Evolutionary conservation across 352 stramenopile genomes (phyloP), one percentile per base, ranked within the genome.

Genomic region (Thraustotheca clavata): DNA sequence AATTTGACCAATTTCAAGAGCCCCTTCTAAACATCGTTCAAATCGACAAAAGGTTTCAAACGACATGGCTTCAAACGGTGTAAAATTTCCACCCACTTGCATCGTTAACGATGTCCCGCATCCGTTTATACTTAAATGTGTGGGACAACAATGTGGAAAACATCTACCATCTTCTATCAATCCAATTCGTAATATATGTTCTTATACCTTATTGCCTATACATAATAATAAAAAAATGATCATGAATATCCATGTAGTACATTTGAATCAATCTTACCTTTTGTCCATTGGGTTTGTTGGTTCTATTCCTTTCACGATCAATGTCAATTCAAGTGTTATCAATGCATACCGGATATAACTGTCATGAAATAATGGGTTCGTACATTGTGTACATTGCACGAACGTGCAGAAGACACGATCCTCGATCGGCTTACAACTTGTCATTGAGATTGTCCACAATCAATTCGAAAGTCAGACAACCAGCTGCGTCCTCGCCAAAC

Each of bases 281-380:
- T 40, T 40, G 29, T 9, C 50, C 50, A 26, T 60, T 60, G 26
- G 50, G n/a, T 60, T 60, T 60, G 50, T 60, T 60, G 12, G 22
- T 60, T 38, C 50, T 60, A 34, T 38, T 22, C 20, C 16, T 43
- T 18, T 20, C 38, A 9, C 7, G 43, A 14, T 1, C 3, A 35
- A 60, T 11, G 26, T 47, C n/a, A 24, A 22, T 16, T n/a, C 8
- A 33, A 24, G 50, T 9, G 11, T 5, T 7, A 9, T 52, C 7
- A 38, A 26, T 11, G 31, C 26, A 22, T 60, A 60, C 50, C 50
- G 50, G 12, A 60, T 60, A 38, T 60, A 60, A 38, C 32, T 60
- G 50, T 60, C 50, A 38, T 20, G 16, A 24, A 60, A 60, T 22
- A 60, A 38, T 6, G 43, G 43, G 9, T 47, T 9, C 29, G 11